Evolutionary conservation across 148 eudicot species (phyloP).

Genomic region (Amaranthus palmeri): DNA sequence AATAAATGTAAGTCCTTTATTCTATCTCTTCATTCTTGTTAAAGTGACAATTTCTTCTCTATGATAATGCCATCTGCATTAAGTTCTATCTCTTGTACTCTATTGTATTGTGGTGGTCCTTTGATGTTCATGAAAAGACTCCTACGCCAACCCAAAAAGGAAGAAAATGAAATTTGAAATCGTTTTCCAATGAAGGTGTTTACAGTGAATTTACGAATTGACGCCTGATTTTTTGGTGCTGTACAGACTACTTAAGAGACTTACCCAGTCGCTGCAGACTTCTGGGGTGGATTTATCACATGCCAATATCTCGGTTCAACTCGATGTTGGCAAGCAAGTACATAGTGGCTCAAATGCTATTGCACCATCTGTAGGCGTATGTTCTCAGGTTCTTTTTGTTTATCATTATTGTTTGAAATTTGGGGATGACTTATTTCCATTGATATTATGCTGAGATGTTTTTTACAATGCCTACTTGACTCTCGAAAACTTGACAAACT

Average conservation of each 20-base stretch:
- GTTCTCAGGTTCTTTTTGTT: neutral
- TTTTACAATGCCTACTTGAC: neutral
- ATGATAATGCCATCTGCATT: neutral
- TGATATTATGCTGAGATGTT: neutral
- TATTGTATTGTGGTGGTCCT: neutral
- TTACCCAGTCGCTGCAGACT: conserved; percentile 65
- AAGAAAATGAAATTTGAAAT: neutral
- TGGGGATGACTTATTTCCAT: neutral
- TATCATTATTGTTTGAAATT: neutral
- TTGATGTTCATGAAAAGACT: neutral
- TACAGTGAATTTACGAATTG: neutral
- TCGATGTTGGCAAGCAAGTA: conserved; percentile 59
- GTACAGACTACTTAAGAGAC: conserved; percentile 61
- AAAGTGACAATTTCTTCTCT: neutral
- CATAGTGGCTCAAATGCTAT: conserved; percentile 25
- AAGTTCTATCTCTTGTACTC: neutral
- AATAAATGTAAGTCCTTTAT: too few relatives aligned
- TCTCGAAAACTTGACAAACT: neutral
- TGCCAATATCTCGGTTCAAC: conserved; percentile 76
- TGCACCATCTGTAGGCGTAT: conserved; percentile 34
- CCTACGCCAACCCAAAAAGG: neutral
- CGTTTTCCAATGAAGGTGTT: neutral
- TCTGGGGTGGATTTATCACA: conserved; percentile 93
- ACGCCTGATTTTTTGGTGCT: conserved; percentile 11
- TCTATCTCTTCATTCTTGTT: too few relatives aligned